Evolutionary conservation across 441 rosid species (phyloP), one percentile per base, ranked within the genome.

Genomic region (Adansonia rubrostipa): DNA sequence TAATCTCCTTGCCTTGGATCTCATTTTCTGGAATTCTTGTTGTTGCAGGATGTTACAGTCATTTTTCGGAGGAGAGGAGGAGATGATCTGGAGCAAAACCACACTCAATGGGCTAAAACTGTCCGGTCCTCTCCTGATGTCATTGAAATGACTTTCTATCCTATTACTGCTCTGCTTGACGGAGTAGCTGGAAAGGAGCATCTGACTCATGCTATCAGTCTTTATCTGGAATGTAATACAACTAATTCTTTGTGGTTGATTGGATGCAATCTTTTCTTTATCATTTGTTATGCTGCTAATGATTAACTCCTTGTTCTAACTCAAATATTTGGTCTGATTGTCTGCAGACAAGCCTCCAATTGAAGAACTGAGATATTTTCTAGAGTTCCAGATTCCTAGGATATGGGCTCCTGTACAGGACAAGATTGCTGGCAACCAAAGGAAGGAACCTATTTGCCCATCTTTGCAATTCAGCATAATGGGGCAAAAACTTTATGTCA

Each of bases 361-460:
- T 33, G 96, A 90, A 85, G 96, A 92, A 82, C 85, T 92, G 76
- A 84, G 90, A 76, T 92, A 84, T 79, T 92, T 92, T 82, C 67
- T 92, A 68, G 96, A 92, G 85, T 92, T 92, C 74, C 96, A 90
- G 84, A 85, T 90, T 65, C 89, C 91, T 65, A 82, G 89, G 53
- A 19, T 87, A 47, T 92, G 96, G 96, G 92, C 96, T 83, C 96
- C 96, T 62, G 50, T 81, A 66, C 91, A 76, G 63, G 87, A 86
- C 73, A 87, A 77, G 64, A 77, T 90, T 74, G 89, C 87, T 20
- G 89, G 93, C 56, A 84, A 73, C 71, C 92, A 79, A 62, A 86
- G 94, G 79, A 92, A 92, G 89, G 96, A 90, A 77, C 96, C 96
- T 66, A 85, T 92, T 85, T 92, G 94, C 83, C 94, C 89, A 73